Evolutionary conservation across 352 stramenopile species (phyloP).

Genomic region (Phytophthora megakarya): DNA sequence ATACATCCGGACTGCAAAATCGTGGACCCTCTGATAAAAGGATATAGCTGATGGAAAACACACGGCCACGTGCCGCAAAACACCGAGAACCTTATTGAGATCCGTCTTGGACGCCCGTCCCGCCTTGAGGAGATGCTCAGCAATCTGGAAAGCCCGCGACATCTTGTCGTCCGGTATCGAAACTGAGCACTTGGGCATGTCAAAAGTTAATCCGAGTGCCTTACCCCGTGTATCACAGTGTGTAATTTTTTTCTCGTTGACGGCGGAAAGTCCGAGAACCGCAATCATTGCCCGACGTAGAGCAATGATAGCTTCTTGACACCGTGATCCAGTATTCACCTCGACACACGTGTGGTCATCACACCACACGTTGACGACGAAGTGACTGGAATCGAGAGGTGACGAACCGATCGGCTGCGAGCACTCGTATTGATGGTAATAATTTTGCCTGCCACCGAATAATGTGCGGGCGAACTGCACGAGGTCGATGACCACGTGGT

Average conservation of each 20-base stretch:
- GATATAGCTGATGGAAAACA: slow-evolving; percentile 8
- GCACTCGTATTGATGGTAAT: too few species aligned
- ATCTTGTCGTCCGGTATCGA: slow-evolving; percentile 12
- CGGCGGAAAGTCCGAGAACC: slow-evolving; percentile 4
- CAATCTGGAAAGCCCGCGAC: background rate
- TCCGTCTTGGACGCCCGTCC: background rate
- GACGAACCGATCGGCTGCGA: too few species aligned
- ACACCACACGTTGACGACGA: slow-evolving; percentile 27
- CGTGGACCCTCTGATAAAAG: slow-evolving; percentile 7
- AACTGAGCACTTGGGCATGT: background rate
- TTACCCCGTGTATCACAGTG: background rate
- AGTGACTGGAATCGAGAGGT: background rate
- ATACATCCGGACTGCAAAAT: too few species aligned
- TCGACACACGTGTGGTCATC: slow-evolving; percentile 33
- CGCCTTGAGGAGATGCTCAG: background rate
- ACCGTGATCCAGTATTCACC: slow-evolving; percentile 7
- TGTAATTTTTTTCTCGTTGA: slow-evolving; percentile 22
- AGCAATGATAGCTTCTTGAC: slow-evolving; percentile 6
- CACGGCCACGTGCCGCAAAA: slow-evolving; percentile 2
- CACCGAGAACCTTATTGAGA: slow-evolving; percentile 3
- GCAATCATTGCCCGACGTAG: slow-evolving; percentile 9
- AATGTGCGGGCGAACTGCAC: slow-evolving; percentile 16
- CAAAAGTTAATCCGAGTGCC: background rate
- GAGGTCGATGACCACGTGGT: too few species aligned
- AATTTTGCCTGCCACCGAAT: background rate